These are phyloP conservation scores for Mikania micrantha DNA, from an alignment of 129 eudicot species.

Conservation along the genomic window DNA sequence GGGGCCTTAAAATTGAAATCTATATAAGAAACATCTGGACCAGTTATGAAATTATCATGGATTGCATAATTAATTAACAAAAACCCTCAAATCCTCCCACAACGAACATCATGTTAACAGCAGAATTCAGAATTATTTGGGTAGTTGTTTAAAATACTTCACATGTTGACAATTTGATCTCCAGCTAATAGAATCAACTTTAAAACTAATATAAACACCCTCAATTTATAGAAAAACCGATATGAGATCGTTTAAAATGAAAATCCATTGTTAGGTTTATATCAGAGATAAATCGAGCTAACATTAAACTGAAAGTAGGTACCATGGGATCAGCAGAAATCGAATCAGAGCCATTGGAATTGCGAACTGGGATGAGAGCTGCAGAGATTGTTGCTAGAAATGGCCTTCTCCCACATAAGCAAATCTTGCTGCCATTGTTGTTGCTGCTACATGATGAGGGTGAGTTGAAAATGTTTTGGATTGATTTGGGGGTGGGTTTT, in stretches of 20 bases:
- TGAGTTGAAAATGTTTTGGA: slow-evolving; percentile 12
- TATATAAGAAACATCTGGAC: neutral
- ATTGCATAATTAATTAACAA: neutral
- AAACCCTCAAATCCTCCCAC: neutral
- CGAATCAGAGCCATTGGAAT: slow-evolving; percentile 34
- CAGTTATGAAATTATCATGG: neutral
- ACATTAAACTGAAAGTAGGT: neutral
- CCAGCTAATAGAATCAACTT: neutral
- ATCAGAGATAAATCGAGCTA: neutral
- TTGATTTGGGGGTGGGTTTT: slow-evolving; percentile 9
- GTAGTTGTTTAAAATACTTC: neutral
- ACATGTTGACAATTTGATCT: neutral
- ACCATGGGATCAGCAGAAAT: slow-evolving; percentile 39
- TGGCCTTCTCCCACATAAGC: slow-evolving; percentile 64
- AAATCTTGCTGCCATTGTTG: slow-evolving; percentile 7
- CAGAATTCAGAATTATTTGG: neutral
- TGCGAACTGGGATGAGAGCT: slow-evolving; percentile 33
- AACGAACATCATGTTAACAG: neutral
- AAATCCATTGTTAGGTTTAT: too few relatives aligned
- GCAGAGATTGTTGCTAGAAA: slow-evolving; percentile 44
- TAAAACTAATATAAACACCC: neutral
- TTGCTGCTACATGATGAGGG: neutral
- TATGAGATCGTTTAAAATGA: neutral
- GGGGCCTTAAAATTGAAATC: neutral
- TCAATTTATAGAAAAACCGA: too few relatives aligned